phyloP scores from a whole-genome alignment of 2,329 filamentous ascomycete species.

The Botrytis tulipae region DNA sequence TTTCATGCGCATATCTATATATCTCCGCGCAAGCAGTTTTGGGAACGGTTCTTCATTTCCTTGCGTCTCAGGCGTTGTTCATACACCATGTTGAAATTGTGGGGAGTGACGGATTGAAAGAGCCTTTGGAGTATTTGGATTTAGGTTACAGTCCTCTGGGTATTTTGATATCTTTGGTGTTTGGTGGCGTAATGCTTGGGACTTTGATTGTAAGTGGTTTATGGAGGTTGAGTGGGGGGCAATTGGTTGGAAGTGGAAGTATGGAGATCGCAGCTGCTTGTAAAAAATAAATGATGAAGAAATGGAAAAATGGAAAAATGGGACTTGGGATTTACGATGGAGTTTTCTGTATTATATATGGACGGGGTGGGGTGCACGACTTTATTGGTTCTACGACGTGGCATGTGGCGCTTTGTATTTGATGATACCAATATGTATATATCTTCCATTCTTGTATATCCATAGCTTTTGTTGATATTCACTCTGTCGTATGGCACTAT shows the following conservation, averaged over 20 bases:
- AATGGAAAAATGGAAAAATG: neutral
- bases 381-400: neutral
- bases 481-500: neutral
- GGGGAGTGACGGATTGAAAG: neutral
- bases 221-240: constrained; percentile 23
- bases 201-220: constrained; percentile 21
- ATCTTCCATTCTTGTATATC: neutral
- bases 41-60: neutral
- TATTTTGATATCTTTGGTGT: constrained; percentile 8
- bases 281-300: constrained; percentile 19
- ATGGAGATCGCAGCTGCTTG: constrained; percentile 30
- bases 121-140: constrained; percentile 3
- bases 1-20: constrained; percentile 4
- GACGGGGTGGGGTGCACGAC: neutral
- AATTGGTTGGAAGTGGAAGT: constrained; percentile 30
- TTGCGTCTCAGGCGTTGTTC: constrained; percentile 14
- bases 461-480: neutral
- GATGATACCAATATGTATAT: neutral
- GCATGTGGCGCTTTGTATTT: neutral
- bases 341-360: neutral
- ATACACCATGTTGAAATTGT: constrained; percentile 3
- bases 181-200: neutral
- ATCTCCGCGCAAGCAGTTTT: neutral
- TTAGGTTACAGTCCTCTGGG: constrained; percentile 13
- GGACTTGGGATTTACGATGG: neutral